These are phyloP conservation scores for Fusarium tjaetaba DNA, from an alignment of 2,329 filamentous ascomycete genomes.

Conservation along the genomic window DNA sequence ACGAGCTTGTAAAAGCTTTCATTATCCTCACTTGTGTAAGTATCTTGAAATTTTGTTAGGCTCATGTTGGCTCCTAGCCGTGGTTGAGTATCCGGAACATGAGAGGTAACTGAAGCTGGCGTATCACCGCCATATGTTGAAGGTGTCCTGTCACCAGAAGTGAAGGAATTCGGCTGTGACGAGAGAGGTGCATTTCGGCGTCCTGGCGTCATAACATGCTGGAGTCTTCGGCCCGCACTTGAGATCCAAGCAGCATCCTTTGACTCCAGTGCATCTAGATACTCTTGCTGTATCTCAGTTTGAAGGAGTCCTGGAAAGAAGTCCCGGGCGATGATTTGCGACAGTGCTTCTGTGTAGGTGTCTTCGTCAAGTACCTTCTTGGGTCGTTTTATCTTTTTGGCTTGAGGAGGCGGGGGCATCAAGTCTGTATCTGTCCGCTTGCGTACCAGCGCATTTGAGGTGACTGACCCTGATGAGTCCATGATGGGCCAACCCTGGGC, in stretches of 20 bases:
- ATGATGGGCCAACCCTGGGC: constrained; percentile 42
- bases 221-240: constrained; percentile 76
- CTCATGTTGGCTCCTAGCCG: constrained; percentile 80
- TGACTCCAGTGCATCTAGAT: constrained; percentile 89
- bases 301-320: constrained; percentile 95
- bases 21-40: constrained; percentile 97
- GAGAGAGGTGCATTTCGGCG: constrained; percentile 50
- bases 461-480: constrained; percentile 45
- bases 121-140: constrained; percentile 77
- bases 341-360: constrained; percentile 87
- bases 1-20: constrained; percentile 94
- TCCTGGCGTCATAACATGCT: constrained; percentile 84
- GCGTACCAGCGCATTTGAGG: constrained; percentile 69
- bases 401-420: constrained; percentile 87
- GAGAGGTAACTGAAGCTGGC: constrained; percentile 66
- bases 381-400: constrained; percentile 92
- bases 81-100: constrained; percentile 52
- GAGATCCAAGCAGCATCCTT: constrained; percentile 87
- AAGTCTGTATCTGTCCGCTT: constrained; percentile 75
- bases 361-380: constrained; percentile 92
- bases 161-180: constrained; percentile 32
- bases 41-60: constrained; percentile 85
- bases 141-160: constrained; percentile 65
- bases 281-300: constrained; percentile 88
- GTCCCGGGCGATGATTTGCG: constrained; percentile 94